A percentile compares a stretch with the other conserved stretches of the same genome.
Conservation (phyloP, 257 asterid species). For the Mentha longifolia region DNA sequence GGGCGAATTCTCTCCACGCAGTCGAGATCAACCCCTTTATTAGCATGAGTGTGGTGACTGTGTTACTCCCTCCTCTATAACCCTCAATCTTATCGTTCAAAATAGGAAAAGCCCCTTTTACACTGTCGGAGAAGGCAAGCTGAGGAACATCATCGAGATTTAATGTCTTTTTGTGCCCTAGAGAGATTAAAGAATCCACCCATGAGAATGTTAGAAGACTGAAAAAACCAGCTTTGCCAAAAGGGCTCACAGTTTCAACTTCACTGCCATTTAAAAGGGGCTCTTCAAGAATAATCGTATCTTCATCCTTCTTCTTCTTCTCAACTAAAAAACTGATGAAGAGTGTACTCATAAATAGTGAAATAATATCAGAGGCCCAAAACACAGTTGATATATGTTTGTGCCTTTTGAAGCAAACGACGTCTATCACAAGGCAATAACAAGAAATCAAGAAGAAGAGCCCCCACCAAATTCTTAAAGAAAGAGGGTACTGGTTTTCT, state of each 20-base stretch:
- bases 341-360: slow-evolving; percentile 45
- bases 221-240: slow-evolving; percentile 55
- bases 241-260: slow-evolving; percentile 69
- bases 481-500: slow-evolving; percentile 56
- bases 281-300: slow-evolving; percentile 44
- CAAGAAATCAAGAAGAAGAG: slow-evolving; percentile 59
- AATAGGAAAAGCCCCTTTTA: slow-evolving; percentile 59
- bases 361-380: slow-evolving; percentile 67
- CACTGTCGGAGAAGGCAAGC: slow-evolving; percentile 57
- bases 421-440: slow-evolving; percentile 65
- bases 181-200: slow-evolving; percentile 69
- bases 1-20: slow-evolving; percentile 52
- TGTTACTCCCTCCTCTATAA: slow-evolving; percentile 37
- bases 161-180: slow-evolving; percentile 65
- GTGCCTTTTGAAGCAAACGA: slow-evolving; percentile 48
- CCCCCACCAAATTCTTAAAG: slow-evolving; percentile 76
- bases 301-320: slow-evolving; percentile 33
- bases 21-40: slow-evolving; percentile 67
- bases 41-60: slow-evolving; percentile 67
- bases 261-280: slow-evolving; percentile 65
- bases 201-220: slow-evolving; percentile 74
- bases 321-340: slow-evolving; percentile 31
- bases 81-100: slow-evolving; percentile 54
- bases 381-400: slow-evolving; percentile 43
- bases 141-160: slow-evolving; percentile 94